Base-by-base conservation (phyloP, 208 protist genomes). In the Vickermania ingenoplastis region DNA sequence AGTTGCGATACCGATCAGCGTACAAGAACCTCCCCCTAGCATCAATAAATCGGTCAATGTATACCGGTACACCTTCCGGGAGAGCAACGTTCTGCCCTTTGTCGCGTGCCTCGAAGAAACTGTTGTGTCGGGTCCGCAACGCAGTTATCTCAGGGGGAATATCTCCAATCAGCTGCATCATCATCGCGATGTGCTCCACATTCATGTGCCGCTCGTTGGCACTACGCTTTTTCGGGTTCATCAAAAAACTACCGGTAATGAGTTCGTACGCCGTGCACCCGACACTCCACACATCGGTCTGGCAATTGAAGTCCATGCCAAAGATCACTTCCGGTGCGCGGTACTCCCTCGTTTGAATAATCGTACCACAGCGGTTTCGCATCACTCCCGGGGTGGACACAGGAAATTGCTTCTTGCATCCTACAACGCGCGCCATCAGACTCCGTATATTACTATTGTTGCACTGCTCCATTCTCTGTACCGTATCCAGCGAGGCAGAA, bases 331-430 rank as follows among this genome's bases (percentile, higher is more conserved):
- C 91, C 17, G 91, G 91, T 3, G 83, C 83, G 23, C 91, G 75
- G 75, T 97, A 97, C 69, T 97, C 87, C 13, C 89, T 74, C 1
- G 92, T 97, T 69, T 97, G 92, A 53, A 97, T 96, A 29, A 86
- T 71, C 2, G 74, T 77, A 2, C 88, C 88, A 41, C 65, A 57
- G 24, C 58, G 27, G 64, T 94, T 94, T 11, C 55, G 61, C 63
- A 91, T 67, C 3, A 77, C 67, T 7, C 87, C 87, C 1, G 77
- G 30, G 14, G 69, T 63, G 2, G 64, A 57, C 7, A 88, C 81
- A 41, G 71, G 67, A 58, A 88, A 89, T 31, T 89, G 74, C 48
- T 73, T 75, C 52, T 88, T 87, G 53, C 65, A 63, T 14, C 63
- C 67, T 57, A 82, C 66, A 5, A 83, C 57, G 21, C 59, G 66